Conservation (phyloP, 2,329 filamentous ascomycete genomes). For the Diaporthe sp. region DNA sequence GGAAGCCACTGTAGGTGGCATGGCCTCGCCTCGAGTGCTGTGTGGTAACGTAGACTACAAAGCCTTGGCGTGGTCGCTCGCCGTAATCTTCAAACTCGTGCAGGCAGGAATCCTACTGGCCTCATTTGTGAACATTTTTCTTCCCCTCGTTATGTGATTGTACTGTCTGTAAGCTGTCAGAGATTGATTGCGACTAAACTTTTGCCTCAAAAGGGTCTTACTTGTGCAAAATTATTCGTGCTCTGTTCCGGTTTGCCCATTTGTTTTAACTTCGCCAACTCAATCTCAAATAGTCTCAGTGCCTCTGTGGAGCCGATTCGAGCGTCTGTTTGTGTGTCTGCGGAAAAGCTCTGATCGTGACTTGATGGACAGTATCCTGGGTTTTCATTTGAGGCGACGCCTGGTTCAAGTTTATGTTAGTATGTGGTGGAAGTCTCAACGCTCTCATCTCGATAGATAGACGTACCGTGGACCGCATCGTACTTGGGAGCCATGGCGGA, state of each 20-base stretch:
- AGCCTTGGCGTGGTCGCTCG: no score
- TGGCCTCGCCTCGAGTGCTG: neutral
- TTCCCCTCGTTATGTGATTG: neutral
- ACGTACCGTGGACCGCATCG: neutral
- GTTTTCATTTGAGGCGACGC: neutral
- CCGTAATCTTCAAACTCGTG: neutral
- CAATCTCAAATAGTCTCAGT: conserved; percentile 5
- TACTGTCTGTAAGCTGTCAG: neutral
- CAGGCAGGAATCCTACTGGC: no score
- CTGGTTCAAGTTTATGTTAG: neutral
- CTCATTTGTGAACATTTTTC: neutral
- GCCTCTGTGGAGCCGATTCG: conserved; percentile 10
- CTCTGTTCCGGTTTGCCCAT: conserved; percentile 14
- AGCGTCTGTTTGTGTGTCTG: neutral
- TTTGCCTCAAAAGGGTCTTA: neutral
- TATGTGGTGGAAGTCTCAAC: neutral
- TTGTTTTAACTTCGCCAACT: conserved; percentile 18
- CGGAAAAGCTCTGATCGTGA: neutral
- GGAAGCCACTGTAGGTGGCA: neutral
- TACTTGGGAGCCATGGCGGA: conserved; percentile 10
- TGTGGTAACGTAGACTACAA: neutral
- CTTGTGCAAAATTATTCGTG: neutral
- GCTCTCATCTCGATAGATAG: neutral
- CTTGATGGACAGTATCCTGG: neutral
- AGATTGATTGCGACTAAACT: neutral